Conservation (phyloP, 1,284 basidiomycete genomes). For the Pascua sp. region DNA sequence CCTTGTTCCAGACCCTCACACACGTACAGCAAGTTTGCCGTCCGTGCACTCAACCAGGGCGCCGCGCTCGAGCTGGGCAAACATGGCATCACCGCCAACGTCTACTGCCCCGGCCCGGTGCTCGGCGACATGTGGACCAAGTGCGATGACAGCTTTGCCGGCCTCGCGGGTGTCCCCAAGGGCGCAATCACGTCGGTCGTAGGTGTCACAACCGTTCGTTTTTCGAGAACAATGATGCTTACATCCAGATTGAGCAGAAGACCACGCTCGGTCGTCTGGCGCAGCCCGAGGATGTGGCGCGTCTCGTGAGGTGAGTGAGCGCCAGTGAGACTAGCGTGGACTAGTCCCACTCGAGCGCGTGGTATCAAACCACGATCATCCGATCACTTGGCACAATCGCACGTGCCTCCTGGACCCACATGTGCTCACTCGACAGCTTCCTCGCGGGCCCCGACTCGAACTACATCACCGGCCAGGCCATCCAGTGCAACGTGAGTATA, state of each 20-base stretch:
- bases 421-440: conserved; percentile 6
- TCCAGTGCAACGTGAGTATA: conserved; percentile 15
- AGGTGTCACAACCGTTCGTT: not conserved
- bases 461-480: conserved; percentile 18
- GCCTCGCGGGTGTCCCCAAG: not conserved
- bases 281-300: conserved; percentile 16
- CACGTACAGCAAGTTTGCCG: conserved; percentile 51
- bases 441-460: conserved; percentile 17
- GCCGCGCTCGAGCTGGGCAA: conserved; percentile 51
- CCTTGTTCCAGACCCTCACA: conserved; percentile 17
- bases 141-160: conserved; percentile 17
- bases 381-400: too few relatives aligned
- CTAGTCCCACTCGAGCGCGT: too few relatives aligned
- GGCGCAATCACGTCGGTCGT: conserved; percentile 3
- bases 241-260: not conserved
- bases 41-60: conserved; percentile 49
- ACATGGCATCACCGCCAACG: conserved; percentile 55
- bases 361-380: too few relatives aligned
- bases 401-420: too few relatives aligned
- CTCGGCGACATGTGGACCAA: conserved; percentile 46
- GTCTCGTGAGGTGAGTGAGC: conserved; percentile 12
- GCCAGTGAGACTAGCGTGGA: not conserved
- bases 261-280: conserved; percentile 17
- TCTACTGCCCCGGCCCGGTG: conserved; percentile 55
- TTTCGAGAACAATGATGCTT: not conserved